phyloP scores from a whole-genome alignment of 2,329 filamentous ascomycete species.

The Didymella pinodella region DNA sequence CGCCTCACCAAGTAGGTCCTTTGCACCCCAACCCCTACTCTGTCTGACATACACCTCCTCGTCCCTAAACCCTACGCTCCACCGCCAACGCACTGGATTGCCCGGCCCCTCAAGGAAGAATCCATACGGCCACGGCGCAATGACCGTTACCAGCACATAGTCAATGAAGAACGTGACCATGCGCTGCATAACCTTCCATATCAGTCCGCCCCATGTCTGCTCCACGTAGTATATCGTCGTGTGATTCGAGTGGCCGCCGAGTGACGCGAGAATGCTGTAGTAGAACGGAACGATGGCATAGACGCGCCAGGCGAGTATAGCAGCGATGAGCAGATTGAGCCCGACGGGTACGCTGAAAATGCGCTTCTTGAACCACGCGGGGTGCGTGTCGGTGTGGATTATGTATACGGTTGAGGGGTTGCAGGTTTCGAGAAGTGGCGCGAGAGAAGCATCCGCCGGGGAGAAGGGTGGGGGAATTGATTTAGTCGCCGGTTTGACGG shows the following conservation, averaged over 20 bases:
- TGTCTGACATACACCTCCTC: constrained; percentile 83
- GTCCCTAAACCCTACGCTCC: constrained; percentile 75
- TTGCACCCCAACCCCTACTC: constrained; percentile 74
- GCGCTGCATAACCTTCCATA: constrained; percentile 66
- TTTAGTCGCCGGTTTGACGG: constrained; percentile 23
- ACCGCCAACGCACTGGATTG: constrained; percentile 76
- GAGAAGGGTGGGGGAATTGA: constrained; percentile 24
- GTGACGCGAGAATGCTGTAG: constrained; percentile 68
- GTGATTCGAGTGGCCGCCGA: constrained; percentile 71
- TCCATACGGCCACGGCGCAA: constrained; percentile 57
- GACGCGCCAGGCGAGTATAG: constrained; percentile 72
- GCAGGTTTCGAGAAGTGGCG: constrained; percentile 72
- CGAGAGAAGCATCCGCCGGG: constrained; percentile 67
- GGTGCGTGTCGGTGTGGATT: constrained; percentile 79
- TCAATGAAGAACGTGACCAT: constrained; percentile 75
- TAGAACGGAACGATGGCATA: constrained; percentile 77
- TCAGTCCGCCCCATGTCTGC: constrained; percentile 63
- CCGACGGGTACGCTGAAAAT: constrained; percentile 81
- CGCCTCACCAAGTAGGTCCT: constrained; percentile 60
- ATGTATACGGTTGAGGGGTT: constrained; percentile 79
- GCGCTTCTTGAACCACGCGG: constrained; percentile 75
- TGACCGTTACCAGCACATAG: constrained; percentile 62
- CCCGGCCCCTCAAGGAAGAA: constrained; percentile 68
- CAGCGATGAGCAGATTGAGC: constrained; percentile 74
- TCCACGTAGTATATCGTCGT: constrained; percentile 67